Percentiles rank a stretch among this genome's conserved stretches.
phyloP scores from a whole-genome alignment of 2,329 filamentous ascomycete species.

The Xylariaceae sp. region DNA sequence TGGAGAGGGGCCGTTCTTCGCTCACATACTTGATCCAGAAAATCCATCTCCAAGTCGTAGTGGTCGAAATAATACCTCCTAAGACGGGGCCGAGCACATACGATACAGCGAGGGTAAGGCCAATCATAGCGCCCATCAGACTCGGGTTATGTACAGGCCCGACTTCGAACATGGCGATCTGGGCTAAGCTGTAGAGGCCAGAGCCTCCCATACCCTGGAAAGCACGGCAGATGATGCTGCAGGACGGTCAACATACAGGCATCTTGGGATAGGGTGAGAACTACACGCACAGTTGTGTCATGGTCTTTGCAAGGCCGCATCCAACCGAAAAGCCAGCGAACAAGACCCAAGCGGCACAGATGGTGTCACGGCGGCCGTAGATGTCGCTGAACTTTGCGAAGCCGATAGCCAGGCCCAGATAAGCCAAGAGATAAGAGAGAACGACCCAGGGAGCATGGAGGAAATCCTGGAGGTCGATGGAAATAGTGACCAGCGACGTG shows the following conservation, averaged over 20 bases:
- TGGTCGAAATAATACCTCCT: slow-evolving; percentile 62
- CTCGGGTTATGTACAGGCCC: slow-evolving; percentile 60
- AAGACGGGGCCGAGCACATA: slow-evolving; percentile 66
- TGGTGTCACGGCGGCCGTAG: slow-evolving; percentile 59
- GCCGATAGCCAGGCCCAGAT: slow-evolving; percentile 64
- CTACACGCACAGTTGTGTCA: slow-evolving; percentile 56
- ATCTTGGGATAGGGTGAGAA: background rate
- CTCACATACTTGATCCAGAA: slow-evolving; percentile 65
- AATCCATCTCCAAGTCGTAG: slow-evolving; percentile 63
- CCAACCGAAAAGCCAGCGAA: slow-evolving; percentile 63
- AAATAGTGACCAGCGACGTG: slow-evolving; percentile 64
- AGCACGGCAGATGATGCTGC: slow-evolving; percentile 63
- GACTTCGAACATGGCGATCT: slow-evolving; percentile 63
- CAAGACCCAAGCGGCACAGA: slow-evolving; percentile 59
- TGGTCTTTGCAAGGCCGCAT: slow-evolving; percentile 57
- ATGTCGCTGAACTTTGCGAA: slow-evolving; percentile 67
- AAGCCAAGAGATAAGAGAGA: slow-evolving; percentile 62
- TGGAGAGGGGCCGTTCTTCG: background rate
- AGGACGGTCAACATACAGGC: background rate
- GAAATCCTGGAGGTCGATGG: slow-evolving; percentile 58
- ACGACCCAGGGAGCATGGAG: slow-evolving; percentile 62
- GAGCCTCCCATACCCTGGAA: slow-evolving; percentile 68
- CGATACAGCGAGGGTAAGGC: slow-evolving; percentile 61
- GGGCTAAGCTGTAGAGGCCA: slow-evolving; percentile 65
- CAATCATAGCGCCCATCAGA: slow-evolving; percentile 61